Evolutionary conservation across 108 stramenopile genomes (phyloP), one percentile per base, ranked within the genome.

Genomic region (Seminavis robusta): DNA sequence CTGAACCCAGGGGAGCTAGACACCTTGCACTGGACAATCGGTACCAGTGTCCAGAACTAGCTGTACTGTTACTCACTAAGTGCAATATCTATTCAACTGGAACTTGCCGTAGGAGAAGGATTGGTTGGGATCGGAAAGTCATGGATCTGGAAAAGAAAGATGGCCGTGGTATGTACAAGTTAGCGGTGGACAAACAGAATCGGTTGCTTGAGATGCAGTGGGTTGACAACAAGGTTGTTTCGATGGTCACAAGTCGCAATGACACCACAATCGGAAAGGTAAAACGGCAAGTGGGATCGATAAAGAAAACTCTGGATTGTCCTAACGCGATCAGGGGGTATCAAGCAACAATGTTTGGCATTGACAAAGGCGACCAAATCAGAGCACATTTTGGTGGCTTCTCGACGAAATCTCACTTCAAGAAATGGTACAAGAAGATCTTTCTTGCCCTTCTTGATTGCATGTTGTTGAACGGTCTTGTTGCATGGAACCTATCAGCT

Each of bases 371-470:
- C 13, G 51, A 64, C 21, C 63, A 64, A 23, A 17, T 23, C 1
- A 13, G 53, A 10, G 33, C 32, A 5, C 13, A 15, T 4, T 37
- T 21, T 40, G 63, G 53, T 20, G 63, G 63, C 5, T 64, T 64
- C 28, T 52, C 53, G 4, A 31, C n/a, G 17, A 44, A 55, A 24
- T 25, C 29, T 37, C 63, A 51, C 16, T 64, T 39, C 53, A 54
- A 64, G 24, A 64, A 50, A 21, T 64, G 63, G 63, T 64, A 64
- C 41, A 64, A 64, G 29, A 54, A 55, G 34, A 31, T 27, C 5
- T 16, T 9, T 10, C 15, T 64, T 25, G 63, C 36, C 21, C 13
- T 51, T 8, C 17, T 32, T 8, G 52, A 64, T 37, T 45, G 33
- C 13, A 64, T 64, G 63, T 11, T 56, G 11, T 13, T 44, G 5